A percentile compares a stretch with the other conserved stretches of the same genome.
phyloP scores from a whole-genome alignment of 1,284 basidiomycete genomes.

The Austroboletus olivaceoglutinosus region DNA sequence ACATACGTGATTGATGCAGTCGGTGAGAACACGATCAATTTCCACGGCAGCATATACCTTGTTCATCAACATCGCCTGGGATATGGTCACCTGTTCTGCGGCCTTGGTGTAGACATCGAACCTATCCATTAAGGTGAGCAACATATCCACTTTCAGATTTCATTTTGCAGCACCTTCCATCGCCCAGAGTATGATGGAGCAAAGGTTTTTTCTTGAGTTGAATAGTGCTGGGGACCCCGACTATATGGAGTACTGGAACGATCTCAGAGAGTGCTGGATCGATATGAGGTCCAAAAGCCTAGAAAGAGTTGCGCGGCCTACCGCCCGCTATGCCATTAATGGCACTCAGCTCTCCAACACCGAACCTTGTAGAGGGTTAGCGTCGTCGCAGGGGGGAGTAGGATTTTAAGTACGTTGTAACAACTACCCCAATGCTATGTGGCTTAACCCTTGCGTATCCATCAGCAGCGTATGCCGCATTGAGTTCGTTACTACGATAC shows the following conservation, averaged over 20 bases:
- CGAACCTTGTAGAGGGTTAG: conserved; percentile 60
- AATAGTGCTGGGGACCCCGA: conserved; percentile 77
- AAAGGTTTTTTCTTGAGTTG: conserved; percentile 70
- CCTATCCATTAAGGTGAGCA: conserved; percentile 33
- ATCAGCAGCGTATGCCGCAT: conserved; percentile 90
- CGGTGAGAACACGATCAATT: conserved; percentile 79
- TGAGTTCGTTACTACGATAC: conserved; percentile 72
- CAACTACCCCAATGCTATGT: conserved; percentile 67
- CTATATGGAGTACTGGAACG: conserved; percentile 90
- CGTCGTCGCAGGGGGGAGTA: neutral
- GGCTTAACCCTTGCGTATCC: conserved; percentile 88
- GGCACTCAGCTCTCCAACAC: conserved; percentile 87
- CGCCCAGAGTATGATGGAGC: conserved; percentile 86
- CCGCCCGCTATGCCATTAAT: conserved; percentile 79
- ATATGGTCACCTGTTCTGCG: conserved; percentile 71
- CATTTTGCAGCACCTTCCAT: conserved; percentile 53
- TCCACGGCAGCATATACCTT: conserved; percentile 58
- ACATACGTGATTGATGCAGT: conserved; percentile 64
- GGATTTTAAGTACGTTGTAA: conserved; percentile 65
- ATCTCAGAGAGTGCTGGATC: conserved; percentile 76
- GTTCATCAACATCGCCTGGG: conserved; percentile 61
- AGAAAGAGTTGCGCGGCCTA: conserved; percentile 19
- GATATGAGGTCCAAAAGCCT: neutral
- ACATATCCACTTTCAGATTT: neutral
- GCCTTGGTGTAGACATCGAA: conserved; percentile 81